Percentiles rank a stretch among this genome's conserved stretches.
These are phyloP conservation scores for Podaxis rugospora DNA, from an alignment of 768 basidiomycete species.

Conservation along the genomic window DNA sequence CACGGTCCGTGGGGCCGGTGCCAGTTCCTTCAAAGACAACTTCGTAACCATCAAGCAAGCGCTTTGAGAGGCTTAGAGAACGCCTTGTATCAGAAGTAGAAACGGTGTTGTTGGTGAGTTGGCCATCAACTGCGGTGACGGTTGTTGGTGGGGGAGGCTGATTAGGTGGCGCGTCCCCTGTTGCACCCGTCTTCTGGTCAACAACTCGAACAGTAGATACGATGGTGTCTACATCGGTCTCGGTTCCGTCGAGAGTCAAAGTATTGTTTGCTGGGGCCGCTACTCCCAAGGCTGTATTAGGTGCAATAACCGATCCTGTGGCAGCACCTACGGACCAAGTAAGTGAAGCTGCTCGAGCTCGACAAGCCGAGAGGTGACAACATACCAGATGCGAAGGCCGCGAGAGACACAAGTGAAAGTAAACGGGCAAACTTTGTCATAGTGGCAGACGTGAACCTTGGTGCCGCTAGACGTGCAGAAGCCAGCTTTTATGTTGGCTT, in stretches of 20 bases:
- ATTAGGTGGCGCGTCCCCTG: slow-evolving; percentile 25
- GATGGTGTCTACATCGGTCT: slow-evolving; percentile 32
- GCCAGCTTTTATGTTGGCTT: slow-evolving; percentile 1
- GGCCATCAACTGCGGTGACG: slow-evolving; percentile 43
- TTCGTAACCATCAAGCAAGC: slow-evolving; percentile 26
- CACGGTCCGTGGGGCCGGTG: slow-evolving; percentile 29
- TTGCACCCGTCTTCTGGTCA: slow-evolving; percentile 35
- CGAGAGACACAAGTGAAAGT: slow-evolving; percentile 16
- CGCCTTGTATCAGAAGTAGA: slow-evolving; percentile 13
- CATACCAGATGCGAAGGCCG: slow-evolving; percentile 19
- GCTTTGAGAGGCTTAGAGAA: slow-evolving; percentile 15
- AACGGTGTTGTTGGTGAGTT: slow-evolving; percentile 21
- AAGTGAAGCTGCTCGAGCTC: not conserved
- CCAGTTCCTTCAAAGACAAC: slow-evolving; percentile 36
- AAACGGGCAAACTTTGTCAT: slow-evolving; percentile 13
- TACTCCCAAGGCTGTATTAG: slow-evolving; percentile 14
- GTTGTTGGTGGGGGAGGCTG: slow-evolving; percentile 30
- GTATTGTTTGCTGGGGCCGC: slow-evolving; percentile 11
- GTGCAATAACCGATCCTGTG: slow-evolving; percentile 18
- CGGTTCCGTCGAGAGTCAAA: slow-evolving; percentile 19
- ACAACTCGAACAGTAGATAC: slow-evolving; percentile 28
- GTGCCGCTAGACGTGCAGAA: not conserved
- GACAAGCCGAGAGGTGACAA: not conserved
- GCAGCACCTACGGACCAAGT: slow-evolving; percentile 14
- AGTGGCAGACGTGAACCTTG: not conserved